phyloP scores from a whole-genome alignment of 2,329 filamentous ascomycete genomes.

The Huntiella bhutanensis region DNA sequence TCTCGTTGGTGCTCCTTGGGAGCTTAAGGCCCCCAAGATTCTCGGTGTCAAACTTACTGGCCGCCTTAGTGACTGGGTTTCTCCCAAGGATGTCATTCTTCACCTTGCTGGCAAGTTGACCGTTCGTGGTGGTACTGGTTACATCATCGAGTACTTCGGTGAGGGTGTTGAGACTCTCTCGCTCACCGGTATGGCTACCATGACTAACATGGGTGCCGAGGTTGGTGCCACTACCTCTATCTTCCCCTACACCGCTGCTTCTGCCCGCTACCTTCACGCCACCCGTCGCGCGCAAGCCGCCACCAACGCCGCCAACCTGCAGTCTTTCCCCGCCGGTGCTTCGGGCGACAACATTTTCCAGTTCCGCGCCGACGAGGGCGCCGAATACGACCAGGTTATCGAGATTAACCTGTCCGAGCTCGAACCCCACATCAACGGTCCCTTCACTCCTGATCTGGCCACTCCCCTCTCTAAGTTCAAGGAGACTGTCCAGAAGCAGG shows the following conservation, averaged over 20 bases:
- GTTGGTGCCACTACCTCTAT: conserved; percentile 89
- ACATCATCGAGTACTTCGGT: conserved; percentile 85
- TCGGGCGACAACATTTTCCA: conserved; percentile 36
- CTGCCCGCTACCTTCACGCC: conserved; percentile 67
- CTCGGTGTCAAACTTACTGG: conserved; percentile 73
- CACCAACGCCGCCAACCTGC: conserved; percentile 43
- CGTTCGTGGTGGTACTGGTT: conserved; percentile 84
- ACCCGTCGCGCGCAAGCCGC: conserved; percentile 53
- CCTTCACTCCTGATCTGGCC: conserved; percentile 87
- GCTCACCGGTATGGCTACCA: conserved; percentile 82
- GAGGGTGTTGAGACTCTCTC: conserved; percentile 77
- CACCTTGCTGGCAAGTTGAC: conserved; percentile 76
- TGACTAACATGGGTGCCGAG: conserved; percentile 74
- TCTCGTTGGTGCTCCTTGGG: conserved; percentile 90
- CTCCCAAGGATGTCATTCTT: conserved; percentile 90
- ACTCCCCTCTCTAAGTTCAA: conserved; percentile 85
- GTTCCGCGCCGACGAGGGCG: conserved; percentile 60
- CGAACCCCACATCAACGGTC: conserved; percentile 93
- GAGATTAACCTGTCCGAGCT: conserved; percentile 77
- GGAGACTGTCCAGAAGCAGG: conserved; percentile 59
- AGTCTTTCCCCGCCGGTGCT: conserved; percentile 27
- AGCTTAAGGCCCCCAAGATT: conserved; percentile 84
- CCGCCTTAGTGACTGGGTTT: conserved; percentile 71
- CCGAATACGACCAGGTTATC: conserved; percentile 78
- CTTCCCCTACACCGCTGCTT: conserved; percentile 78